Conservation (phyloP, 2,329 filamentous ascomycete species). For the Colletotrichum abscissum region DNA sequence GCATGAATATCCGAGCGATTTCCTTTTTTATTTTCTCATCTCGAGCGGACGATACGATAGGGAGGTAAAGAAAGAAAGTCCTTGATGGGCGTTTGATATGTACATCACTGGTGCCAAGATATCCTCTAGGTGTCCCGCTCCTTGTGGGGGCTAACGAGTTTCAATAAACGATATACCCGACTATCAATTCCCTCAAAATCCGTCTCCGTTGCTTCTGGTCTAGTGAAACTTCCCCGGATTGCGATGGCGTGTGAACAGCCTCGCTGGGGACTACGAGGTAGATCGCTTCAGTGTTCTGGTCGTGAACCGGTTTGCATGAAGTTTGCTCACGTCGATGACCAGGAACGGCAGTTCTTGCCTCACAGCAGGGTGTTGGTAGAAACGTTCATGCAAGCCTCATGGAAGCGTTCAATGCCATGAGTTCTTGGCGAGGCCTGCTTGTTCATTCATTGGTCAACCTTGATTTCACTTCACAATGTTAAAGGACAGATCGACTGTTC, state of each 20-base stretch:
- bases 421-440: neutral
- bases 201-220: neutral
- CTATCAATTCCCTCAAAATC: neutral
- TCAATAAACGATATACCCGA: conserved; percentile 10
- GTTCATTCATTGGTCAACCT: neutral
- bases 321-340: neutral
- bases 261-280: neutral
- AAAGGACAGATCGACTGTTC: neutral
- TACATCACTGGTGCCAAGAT: conserved; percentile 19
- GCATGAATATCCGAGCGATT: conserved; percentile 24
- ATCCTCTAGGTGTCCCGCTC: conserved; percentile 1
- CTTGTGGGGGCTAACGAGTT: conserved; percentile 3
- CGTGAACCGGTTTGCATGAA: conserved; percentile 8
- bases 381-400: neutral
- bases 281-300: neutral
- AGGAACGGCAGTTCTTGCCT: neutral
- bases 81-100: conserved; percentile 7
- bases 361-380: neutral
- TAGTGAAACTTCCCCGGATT: neutral
- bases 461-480: neutral
- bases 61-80: neutral
- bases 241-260: neutral
- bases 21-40: neutral
- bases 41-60: conserved; percentile 4
- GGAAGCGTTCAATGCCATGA: neutral